These are phyloP conservation scores for Apiospora sp. DNA, from an alignment of 2,329 filamentous ascomycete genomes.

Conservation along the genomic window DNA sequence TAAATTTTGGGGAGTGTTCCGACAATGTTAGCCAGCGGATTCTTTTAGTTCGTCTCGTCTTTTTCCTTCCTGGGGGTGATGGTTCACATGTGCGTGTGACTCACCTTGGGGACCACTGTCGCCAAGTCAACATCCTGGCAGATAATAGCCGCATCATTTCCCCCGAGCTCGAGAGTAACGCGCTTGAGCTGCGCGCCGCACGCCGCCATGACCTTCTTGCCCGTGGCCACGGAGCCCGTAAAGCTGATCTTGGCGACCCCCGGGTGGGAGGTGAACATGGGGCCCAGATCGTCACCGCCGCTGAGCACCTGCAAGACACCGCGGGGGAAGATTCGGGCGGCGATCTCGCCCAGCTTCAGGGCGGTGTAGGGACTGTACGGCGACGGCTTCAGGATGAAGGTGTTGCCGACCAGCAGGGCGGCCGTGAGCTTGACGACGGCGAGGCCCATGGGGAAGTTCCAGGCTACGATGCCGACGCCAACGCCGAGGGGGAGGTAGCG, in stretches of 20 bases:
- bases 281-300: slow-evolving; percentile 67
- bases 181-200: slow-evolving; percentile 60
- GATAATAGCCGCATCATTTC: slow-evolving; percentile 62
- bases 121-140: slow-evolving; percentile 55
- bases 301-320: slow-evolving; percentile 69
- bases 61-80: too few species aligned
- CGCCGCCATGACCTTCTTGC: slow-evolving; percentile 63
- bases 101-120: slow-evolving; percentile 23
- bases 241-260: slow-evolving; percentile 69
- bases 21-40: background rate
- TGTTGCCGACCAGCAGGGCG: slow-evolving; percentile 50
- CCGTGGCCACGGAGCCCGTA: slow-evolving; percentile 62
- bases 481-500: slow-evolving; percentile 48
- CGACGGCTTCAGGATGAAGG: slow-evolving; percentile 45
- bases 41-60: background rate
- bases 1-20: background rate
- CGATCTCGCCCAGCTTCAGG: slow-evolving; percentile 68
- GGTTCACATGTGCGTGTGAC: too few species aligned
- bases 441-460: slow-evolving; percentile 52
- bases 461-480: slow-evolving; percentile 57
- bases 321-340: slow-evolving; percentile 63
- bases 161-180: slow-evolving; percentile 62
- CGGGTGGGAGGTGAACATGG: slow-evolving; percentile 64
- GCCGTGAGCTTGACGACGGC: slow-evolving; percentile 50
- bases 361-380: slow-evolving; percentile 54